Evolutionary conservation across 2,329 filamentous ascomycete species (phyloP).

Genomic region (Curvularia lunata): DNA sequence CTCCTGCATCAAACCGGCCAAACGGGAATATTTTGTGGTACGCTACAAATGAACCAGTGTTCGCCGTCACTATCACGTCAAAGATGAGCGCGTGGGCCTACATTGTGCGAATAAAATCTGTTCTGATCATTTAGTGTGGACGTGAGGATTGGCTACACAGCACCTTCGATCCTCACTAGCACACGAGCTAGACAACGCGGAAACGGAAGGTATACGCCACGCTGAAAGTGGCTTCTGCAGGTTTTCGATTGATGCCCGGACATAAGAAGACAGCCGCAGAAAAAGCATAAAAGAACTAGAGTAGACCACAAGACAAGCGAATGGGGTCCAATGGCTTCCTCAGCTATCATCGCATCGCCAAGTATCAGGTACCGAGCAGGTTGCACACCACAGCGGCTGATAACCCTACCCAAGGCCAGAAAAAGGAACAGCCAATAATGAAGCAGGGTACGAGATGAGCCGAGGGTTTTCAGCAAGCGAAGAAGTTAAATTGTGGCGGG

Average conservation of each 20-base stretch:
- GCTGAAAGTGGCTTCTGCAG: background rate
- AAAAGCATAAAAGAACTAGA: slow-evolving; percentile 1
- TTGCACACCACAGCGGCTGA: background rate
- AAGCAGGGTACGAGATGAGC: background rate
- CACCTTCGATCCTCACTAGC: background rate
- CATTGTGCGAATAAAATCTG: background rate
- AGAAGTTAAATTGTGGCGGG: background rate
- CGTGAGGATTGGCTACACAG: background rate
- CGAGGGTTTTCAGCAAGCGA: background rate
- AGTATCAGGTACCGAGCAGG: too few relatives aligned
- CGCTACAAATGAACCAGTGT: background rate
- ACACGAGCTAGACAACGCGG: background rate
- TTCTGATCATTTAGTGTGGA: too few relatives aligned
- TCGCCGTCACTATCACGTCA: background rate
- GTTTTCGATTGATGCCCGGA: background rate
- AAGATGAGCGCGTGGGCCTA: background rate
- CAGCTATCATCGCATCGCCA: background rate
- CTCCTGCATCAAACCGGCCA: background rate
- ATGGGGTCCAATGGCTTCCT: background rate
- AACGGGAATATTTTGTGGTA: background rate
- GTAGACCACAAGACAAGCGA: background rate
- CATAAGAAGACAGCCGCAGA: background rate
- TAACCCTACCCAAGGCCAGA: background rate
- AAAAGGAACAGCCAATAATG: background rate
- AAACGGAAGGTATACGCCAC: background rate